Evolutionary conservation across 2,329 filamentous ascomycete species (phyloP), one percentile per base, ranked within the genome.

Genomic region (Leptographium wingfieldii): DNA sequence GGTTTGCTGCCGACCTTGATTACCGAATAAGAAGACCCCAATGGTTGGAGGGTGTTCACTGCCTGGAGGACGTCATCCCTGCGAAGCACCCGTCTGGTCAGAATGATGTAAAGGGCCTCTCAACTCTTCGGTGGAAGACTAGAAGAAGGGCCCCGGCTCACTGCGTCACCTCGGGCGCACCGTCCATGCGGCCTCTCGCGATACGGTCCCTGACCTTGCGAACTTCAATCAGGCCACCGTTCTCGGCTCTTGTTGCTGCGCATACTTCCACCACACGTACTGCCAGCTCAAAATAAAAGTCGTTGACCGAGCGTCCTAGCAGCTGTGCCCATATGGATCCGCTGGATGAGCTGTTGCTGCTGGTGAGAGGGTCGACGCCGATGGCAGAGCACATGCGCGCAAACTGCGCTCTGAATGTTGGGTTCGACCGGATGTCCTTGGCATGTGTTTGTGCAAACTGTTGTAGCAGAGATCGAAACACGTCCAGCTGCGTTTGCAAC

Each of bases 381-480:
- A 99, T 96, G 63, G 92, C 91, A 68, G 91, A 85, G 75, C 94
- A 99, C 94, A 99, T 99, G 71, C 92, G 90, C 3, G 94, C 92
- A 70, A 99, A 99, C 73, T 99, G 92, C 40, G 92, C 91, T 63
- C 94, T 90, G 73, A 99, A 99, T 10, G 84, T 87, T 6, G 94
- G 94, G 71, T 97, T 92, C 2, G 91, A 95, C 64, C 92, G 92
- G 62, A 99, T 99, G 68, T 96, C 94, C 70, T 92, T 91, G 66
- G 88, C 89, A 79, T 99, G 94, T 56, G 92, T 95, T 69, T 92
- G 82, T 53, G 92, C 90, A 73, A 99, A 99, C 73, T 95, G 91
- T 75, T 96, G 91, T 6, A 99, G 84, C 12, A 96, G 81, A 22
- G 90, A 94, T 69, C 95, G 91, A 80, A 99, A 99, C 69, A 97